Evolutionary conservation across 176 grass and related monocot genomes (phyloP), one percentile per base, ranked within the genome.

Genomic region (Miscanthus lutarioriparius): DNA sequence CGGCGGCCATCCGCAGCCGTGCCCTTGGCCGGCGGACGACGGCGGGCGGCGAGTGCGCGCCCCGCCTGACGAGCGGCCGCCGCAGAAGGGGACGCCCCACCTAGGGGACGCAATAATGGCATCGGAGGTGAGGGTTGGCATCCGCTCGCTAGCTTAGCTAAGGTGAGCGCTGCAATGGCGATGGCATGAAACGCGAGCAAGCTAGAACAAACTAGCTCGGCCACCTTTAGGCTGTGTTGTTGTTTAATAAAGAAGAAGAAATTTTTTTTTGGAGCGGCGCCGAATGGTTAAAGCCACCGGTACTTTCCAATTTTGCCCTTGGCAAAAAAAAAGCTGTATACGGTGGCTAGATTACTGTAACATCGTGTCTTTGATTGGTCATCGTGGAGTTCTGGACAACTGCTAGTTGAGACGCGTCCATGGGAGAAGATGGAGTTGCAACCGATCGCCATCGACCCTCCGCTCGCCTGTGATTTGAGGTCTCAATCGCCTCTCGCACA

Each of bases 1-100:
- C 75, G 87, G 82, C 83, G 87, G 78, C 86, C 84, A 36, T 26
- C 84, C 54, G 64, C 87, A 97, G 12, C 74, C 75, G 66, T 37
- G 64, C 3, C 78, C 78, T 35, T 69, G 45, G 3, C 62, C n/a
- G n/a, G n/a, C 72, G 33, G 72, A 45, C 40, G 49, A 22, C 13
- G 79, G 83, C 15, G 86, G 63, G 23, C 83, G 90, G 22, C 80
- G 45, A 9, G 65, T 36, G 4, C 84, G 91, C 32, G 59, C 58
- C 44, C 13, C 35, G 35, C 64, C 56, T 64, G n/a, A n/a, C n/a
- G 44, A 72, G 71, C 76, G 70, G 80, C 45, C 76, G 76, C 23
- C 76, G 76, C 30, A 81, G 77, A 87, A 92, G 12, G 79, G 27
- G 5, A 9, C 11, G 73, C 79, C 36, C 78, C 64, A 61, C 77